Conservation (phyloP, 2,329 filamentous ascomycete species). For the Macroventuria anomochaeta region DNA sequence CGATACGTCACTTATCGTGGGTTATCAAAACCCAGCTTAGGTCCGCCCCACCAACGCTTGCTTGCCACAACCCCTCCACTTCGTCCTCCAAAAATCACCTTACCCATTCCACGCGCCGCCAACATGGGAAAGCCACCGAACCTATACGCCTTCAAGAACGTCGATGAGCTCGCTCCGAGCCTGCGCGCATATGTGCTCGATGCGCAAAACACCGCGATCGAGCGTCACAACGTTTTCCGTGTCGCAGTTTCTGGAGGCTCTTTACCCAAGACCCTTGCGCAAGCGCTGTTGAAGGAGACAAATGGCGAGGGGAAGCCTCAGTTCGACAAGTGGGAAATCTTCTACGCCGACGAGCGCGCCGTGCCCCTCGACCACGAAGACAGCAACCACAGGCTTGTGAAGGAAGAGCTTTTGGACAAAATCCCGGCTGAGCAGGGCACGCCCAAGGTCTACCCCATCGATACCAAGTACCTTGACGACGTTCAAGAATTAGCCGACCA, state of each 20-base stretch:
- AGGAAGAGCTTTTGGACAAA: slow-evolving; percentile 86
- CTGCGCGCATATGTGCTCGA: slow-evolving; percentile 84
- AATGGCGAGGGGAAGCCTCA: slow-evolving; percentile 67
- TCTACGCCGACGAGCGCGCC: slow-evolving; percentile 96
- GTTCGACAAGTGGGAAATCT: slow-evolving; percentile 94
- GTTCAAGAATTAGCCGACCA: slow-evolving; percentile 90
- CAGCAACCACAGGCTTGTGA: slow-evolving; percentile 91
- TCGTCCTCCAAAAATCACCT: slow-evolving; percentile 9
- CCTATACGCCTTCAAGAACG: slow-evolving; percentile 80
- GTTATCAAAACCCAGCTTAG: slow-evolving; percentile 9
- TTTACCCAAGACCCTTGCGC: slow-evolving; percentile 84
- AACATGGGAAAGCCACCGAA: slow-evolving; percentile 56
- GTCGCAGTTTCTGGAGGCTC: slow-evolving; percentile 93
- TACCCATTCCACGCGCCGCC: slow-evolving; percentile 17
- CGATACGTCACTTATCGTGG: slow-evolving; percentile 20
- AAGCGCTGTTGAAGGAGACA: slow-evolving; percentile 73
- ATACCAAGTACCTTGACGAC: slow-evolving; percentile 72
- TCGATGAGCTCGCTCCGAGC: slow-evolving; percentile 73
- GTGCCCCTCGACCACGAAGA: slow-evolving; percentile 91
- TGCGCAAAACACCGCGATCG: slow-evolving; percentile 78
- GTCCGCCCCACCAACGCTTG: slow-evolving; percentile 7
- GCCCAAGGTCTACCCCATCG: slow-evolving; percentile 81
- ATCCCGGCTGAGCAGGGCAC: slow-evolving; percentile 71
- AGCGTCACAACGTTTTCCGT: slow-evolving; percentile 85
- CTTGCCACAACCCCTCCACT: slow-evolving; percentile 15